phyloP scores from a whole-genome alignment of 148 eudicot species.

The Vaccinium vitisidaea region DNA sequence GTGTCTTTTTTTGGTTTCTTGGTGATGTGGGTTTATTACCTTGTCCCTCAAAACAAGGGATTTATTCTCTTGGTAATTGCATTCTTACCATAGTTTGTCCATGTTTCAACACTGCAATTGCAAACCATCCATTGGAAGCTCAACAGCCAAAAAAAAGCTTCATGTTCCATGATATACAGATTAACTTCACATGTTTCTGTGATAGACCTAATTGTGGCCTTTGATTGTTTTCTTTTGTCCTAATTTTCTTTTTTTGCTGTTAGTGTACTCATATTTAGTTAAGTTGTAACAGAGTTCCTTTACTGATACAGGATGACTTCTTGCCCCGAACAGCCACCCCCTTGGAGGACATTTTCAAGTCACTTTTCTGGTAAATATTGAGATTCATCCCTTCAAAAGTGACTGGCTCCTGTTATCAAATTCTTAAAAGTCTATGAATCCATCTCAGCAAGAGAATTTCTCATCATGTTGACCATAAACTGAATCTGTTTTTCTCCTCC shows the following conservation, averaged over 20 bases:
- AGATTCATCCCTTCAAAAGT: not conserved
- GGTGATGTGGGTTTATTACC: not conserved
- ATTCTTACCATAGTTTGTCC: not conserved
- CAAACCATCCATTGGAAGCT: not conserved
- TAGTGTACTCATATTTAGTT: not conserved
- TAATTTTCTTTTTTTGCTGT: not conserved
- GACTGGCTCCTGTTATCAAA: not conserved
- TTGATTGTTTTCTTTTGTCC: not conserved
- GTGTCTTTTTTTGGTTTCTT: not conserved
- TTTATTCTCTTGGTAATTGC: not conserved
- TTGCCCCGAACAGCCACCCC: constrained; percentile 99
- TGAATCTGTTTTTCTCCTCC: not conserved
- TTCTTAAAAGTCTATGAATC: not conserved
- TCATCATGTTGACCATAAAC: not conserved
- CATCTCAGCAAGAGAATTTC: not conserved
- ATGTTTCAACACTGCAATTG: not conserved
- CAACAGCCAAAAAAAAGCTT: not conserved
- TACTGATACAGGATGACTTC: constrained; percentile 78
- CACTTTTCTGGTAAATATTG: constrained; percentile 76
- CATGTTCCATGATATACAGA: not conserved
- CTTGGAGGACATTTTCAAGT: constrained; percentile 93
- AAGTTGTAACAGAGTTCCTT: not conserved
- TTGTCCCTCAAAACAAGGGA: not conserved
- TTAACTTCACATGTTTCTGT: not conserved
- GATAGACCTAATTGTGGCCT: not conserved